Percentiles rank a stretch among this genome's conserved stretches.
These are phyloP conservation scores for Aspergillus taichungensis DNA, from an alignment of 495 filamentous ascomycete species.

Conservation along the genomic window DNA sequence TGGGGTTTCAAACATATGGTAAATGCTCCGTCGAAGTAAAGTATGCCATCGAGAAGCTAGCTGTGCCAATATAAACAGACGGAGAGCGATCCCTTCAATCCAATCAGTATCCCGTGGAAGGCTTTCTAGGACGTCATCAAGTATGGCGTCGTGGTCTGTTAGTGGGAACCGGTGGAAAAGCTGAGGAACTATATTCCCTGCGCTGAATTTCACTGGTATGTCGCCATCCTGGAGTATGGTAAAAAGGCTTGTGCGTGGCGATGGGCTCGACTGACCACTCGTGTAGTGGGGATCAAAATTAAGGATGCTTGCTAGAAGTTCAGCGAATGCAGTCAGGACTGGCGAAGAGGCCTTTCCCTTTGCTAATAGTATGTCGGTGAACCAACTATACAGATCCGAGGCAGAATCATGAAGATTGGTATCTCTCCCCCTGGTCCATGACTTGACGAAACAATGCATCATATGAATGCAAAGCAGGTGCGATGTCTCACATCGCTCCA, in stretches of 20 bases:
- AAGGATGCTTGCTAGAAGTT: constrained; percentile 59
- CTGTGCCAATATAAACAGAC: constrained; percentile 63
- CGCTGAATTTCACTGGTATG: constrained; percentile 65
- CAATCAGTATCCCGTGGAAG: constrained; percentile 64
- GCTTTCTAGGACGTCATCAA: constrained; percentile 63
- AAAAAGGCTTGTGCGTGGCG: constrained; percentile 68
- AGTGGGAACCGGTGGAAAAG: constrained; percentile 74
- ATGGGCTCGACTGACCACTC: constrained; percentile 44
- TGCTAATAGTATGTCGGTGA: constrained; percentile 54
- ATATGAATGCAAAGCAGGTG: constrained; percentile 60
- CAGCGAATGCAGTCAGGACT: constrained; percentile 56
- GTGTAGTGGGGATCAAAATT: constrained; percentile 56
- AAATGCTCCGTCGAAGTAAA: constrained; percentile 71
- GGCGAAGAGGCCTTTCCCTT: constrained; percentile 56
- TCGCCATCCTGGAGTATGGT: constrained; percentile 56
- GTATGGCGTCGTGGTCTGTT: constrained; percentile 70
- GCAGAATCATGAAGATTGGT: constrained; percentile 53
- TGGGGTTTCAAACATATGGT: constrained; percentile 86
- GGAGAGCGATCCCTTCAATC: constrained; percentile 76
- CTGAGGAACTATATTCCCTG: constrained; percentile 57
- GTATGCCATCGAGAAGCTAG: constrained; percentile 77
- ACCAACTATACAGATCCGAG: constrained; percentile 71
- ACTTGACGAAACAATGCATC: constrained; percentile 52
- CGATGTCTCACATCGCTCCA: constrained; percentile 70
- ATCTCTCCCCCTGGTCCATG: constrained; percentile 51